phyloP scores from a whole-genome alignment of 129 eudicot genomes.

The Silybum marianum region DNA sequence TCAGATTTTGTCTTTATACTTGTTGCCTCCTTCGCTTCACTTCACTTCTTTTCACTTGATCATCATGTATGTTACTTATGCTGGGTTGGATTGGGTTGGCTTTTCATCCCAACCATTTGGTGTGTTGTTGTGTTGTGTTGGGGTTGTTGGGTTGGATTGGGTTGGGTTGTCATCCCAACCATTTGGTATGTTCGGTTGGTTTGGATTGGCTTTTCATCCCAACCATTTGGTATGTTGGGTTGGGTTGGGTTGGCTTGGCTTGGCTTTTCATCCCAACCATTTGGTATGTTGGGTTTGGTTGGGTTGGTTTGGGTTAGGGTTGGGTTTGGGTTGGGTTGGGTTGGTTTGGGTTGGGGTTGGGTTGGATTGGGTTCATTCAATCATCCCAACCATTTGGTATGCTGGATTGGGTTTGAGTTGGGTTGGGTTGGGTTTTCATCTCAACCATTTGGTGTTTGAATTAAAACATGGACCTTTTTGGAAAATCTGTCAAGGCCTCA shows the following conservation, averaged over 20 bases:
- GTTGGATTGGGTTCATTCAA: neutral
- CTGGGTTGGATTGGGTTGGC: neutral
- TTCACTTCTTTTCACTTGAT: neutral
- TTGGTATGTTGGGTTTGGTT: neutral
- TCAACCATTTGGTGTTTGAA: neutral
- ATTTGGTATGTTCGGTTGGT: neutral
- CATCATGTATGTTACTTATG: no score
- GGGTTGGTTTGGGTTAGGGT: no score
- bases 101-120: neutral
- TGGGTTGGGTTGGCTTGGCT: no score
- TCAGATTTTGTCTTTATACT: neutral
- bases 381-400: neutral
- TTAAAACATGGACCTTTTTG: neutral
- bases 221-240: neutral
- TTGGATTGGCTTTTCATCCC: neutral
- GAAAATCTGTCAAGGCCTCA: neutral
- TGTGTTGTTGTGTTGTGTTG: no score
- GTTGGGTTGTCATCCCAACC: neutral
- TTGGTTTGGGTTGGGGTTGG: no score
- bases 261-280: neutral
- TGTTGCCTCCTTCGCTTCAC: neutral
- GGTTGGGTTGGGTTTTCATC: neutral
- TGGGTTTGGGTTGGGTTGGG: neutral
- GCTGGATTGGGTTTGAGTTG: neutral
- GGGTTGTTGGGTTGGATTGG: no score